Evolutionary conservation across 331 rosid species (phyloP), one percentile per base, ranked within the genome.

Genomic region (Cydonia oblonga): DNA sequence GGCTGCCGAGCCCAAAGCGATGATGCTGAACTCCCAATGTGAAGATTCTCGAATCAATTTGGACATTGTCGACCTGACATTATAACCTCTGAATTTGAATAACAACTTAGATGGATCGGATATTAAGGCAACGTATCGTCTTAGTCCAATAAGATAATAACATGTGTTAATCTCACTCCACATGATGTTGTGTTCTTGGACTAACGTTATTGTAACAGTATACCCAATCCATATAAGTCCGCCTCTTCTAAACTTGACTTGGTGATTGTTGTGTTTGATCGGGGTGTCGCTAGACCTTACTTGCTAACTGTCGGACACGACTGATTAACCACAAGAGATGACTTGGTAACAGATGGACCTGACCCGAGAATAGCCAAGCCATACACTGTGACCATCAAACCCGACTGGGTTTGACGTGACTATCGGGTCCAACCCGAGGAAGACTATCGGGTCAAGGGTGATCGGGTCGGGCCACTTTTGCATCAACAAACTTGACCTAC

Each of bases 71-170:
- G 0, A 18, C 20, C 4, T 49, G 54, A 16, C 20, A 16, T 1
- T 49, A 16, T 6, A 6, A 49, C 20, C 20, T 49, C 9, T 1
- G 54, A 49, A 49, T 0, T 49, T 16, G 20, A 1, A 16, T 16
- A 16, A 18, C 54, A 49, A 49, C 20, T 49, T 18, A 49, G 20
- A 49, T 49, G 2, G n/a, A 46, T 0, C 0, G 1, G 42, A 15
- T 46, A 46, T 0, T 15, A 0, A 5, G 0, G 0, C 3, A 5
- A 1, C 0, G n/a, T 15, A 0, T 0, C 9, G 0, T 46, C n/a
- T 46, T 1, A 2, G 3, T 49, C 9, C 0, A 49, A 49, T 7
- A 49, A 49, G 7, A 16, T 20, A 49, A 49, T 44, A 1, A 0
- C 0, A 49, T 18, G 4, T 49, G 20, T 49, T 16, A 16, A 49